Percentiles rank a stretch among this genome's conserved stretches.
Conservation (phyloP, 164 flowering plant species). For the Tetracentron sinense region DNA sequence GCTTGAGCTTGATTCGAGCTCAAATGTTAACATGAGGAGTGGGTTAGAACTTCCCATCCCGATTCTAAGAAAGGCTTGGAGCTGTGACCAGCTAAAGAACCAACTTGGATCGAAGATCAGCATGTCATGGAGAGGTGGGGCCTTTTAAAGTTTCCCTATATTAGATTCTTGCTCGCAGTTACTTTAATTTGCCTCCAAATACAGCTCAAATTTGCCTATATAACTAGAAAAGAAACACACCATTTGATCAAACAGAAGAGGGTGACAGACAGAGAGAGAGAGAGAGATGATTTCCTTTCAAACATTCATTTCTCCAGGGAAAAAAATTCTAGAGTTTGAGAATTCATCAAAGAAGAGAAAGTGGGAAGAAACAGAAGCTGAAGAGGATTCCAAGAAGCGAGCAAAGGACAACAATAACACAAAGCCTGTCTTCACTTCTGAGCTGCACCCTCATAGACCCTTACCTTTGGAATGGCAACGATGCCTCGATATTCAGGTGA, state of each 20-base stretch:
- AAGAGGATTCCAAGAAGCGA: constrained; percentile 17
- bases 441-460: constrained; percentile 55
- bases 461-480: constrained; percentile 74
- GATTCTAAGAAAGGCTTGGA: too few species aligned
- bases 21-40: too few species aligned
- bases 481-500: constrained; percentile 77
- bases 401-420: neutral
- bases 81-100: constrained; percentile 6
- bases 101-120: constrained; percentile 15
- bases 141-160: constrained; percentile 32
- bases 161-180: constrained; percentile 37
- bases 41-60: too few species aligned
- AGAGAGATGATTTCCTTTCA: constrained; percentile 56
- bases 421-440: constrained; percentile 27
- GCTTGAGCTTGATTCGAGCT: too few species aligned
- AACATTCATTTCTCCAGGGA: constrained; percentile 24
- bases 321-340: constrained; percentile 19
- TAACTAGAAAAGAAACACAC: constrained; percentile 22
- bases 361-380: constrained; percentile 25
- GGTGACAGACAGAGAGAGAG: constrained; percentile 9
- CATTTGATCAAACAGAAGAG: constrained; percentile 4
- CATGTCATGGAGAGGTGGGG: constrained; percentile 31
- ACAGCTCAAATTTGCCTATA: constrained; percentile 24
- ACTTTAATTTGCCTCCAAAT: constrained; percentile 8
- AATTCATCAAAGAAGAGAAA: constrained; percentile 57